A percentile compares a stretch with the other conserved stretches of the same genome.
Evolutionary conservation across 805 yeast genomes (phyloP).

Genomic region (Wickerhamiella allomyrinae): DNA sequence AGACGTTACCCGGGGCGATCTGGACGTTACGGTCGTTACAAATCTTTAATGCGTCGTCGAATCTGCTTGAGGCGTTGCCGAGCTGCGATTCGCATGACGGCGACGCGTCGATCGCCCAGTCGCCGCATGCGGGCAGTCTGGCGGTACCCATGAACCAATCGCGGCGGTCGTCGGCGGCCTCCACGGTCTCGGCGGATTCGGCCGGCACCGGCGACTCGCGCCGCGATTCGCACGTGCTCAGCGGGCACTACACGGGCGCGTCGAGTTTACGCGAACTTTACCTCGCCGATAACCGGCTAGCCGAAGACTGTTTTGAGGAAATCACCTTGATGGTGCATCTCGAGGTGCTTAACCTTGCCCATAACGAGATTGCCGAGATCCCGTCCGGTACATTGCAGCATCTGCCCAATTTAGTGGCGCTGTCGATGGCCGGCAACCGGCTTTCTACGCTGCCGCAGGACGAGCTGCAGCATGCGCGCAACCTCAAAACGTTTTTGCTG

Average conservation of each 20-base stretch:
- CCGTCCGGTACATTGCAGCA: slow-evolving; percentile 57
- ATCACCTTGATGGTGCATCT: slow-evolving; percentile 46
- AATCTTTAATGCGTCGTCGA: slow-evolving; percentile 19
- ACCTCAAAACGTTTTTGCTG: slow-evolving; percentile 47
- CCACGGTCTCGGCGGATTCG: background rate
- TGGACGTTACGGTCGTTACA: slow-evolving; percentile 38
- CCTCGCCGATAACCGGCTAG: slow-evolving; percentile 71
- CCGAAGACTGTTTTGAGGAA: slow-evolving; percentile 60
- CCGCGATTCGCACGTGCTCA: background rate
- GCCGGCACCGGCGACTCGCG: background rate
- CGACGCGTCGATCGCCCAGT: background rate
- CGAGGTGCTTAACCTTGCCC: slow-evolving; percentile 56
- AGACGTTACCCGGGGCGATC: slow-evolving; percentile 48
- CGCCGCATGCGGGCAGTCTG: no score
- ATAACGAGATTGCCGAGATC: slow-evolving; percentile 71
- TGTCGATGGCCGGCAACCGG: slow-evolving; percentile 74
- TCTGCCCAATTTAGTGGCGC: slow-evolving; percentile 41
- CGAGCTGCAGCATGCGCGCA: slow-evolving; percentile 49
- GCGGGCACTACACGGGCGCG: background rate
- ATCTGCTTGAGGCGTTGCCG: slow-evolving; percentile 13
- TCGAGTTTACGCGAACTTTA: slow-evolving; percentile 27
- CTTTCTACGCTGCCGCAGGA: slow-evolving; percentile 72
- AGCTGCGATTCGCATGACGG: background rate
- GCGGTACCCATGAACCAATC: no score
- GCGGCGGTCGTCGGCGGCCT: background rate